These are phyloP conservation scores for Phyllosticta citriasiana DNA, from an alignment of 2,329 filamentous ascomycete species.

Conservation along the genomic window DNA sequence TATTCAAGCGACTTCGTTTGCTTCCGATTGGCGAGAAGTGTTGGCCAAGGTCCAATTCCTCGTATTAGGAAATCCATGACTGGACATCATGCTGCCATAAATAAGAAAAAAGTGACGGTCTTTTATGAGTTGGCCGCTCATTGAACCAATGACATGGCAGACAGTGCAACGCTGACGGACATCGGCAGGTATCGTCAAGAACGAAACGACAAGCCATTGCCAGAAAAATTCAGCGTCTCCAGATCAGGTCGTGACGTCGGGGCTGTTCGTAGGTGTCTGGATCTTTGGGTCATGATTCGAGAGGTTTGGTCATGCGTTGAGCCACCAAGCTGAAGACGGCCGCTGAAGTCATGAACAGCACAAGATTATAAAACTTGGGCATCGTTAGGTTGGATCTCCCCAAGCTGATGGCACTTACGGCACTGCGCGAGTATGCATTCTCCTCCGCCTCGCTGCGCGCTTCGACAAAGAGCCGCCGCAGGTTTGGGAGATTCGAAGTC, in stretches of 20 bases:
- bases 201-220: background rate
- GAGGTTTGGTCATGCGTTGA: slow-evolving; percentile 57
- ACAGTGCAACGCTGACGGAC: no score
- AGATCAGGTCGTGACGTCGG: background rate
- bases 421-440: slow-evolving; percentile 84
- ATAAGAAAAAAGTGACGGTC: no score
- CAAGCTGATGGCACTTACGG: slow-evolving; percentile 48
- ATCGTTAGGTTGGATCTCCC: background rate
- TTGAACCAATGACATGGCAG: no score
- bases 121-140: no score
- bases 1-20: background rate
- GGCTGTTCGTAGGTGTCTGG: background rate
- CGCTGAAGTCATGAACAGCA: slow-evolving; percentile 92
- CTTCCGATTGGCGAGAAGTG: background rate
- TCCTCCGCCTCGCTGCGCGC: slow-evolving; percentile 88
- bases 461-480: slow-evolving; percentile 93
- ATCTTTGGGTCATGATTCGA: background rate
- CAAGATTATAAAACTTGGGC: slow-evolving; percentile 86
- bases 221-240: background rate
- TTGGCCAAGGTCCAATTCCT: no score
- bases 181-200: background rate
- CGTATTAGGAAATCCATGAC: no score
- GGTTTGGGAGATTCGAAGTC: slow-evolving; percentile 76
- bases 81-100: no score
- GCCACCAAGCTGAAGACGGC: slow-evolving; percentile 89